A percentile compares a stretch with the other conserved stretches of the same genome.
Conservation (phyloP, 305 asterid species). For the Solanum chacoense region DNA sequence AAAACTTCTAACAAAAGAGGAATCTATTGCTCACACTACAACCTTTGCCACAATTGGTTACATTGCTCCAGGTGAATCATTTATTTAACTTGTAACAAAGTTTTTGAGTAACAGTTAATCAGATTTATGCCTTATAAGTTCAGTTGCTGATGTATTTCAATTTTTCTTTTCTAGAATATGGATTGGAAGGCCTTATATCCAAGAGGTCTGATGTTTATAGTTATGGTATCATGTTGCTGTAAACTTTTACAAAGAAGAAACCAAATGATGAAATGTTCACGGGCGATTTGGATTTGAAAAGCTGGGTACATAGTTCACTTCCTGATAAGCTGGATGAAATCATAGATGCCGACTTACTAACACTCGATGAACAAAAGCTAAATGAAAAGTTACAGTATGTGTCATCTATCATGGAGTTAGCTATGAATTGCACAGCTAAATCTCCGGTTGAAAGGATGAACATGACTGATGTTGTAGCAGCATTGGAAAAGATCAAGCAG, state of each 20-base stretch:
- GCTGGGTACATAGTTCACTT: slow-evolving; percentile 11
- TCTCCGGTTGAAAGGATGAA: slow-evolving; percentile 14
- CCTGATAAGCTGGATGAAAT: slow-evolving; percentile 3
- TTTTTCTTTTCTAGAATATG: background rate
- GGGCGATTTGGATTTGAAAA: slow-evolving; percentile 16
- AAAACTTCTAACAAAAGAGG: background rate
- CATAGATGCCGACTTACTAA: slow-evolving; percentile 13
- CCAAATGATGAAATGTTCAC: slow-evolving; percentile 23
- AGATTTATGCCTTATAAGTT: background rate
- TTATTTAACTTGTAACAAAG: background rate
- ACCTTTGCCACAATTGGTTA: slow-evolving; percentile 17
- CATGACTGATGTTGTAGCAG: slow-evolving; percentile 12
- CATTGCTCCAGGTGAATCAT: slow-evolving; percentile 14
- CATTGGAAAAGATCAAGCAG: slow-evolving; percentile 9
- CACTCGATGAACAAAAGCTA: background rate
- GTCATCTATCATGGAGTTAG: slow-evolving; percentile 21
- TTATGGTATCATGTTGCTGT: slow-evolving; percentile 28
- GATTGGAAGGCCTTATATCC: background rate
- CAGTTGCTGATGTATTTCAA: background rate
- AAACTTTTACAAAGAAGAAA: slow-evolving; percentile 17
- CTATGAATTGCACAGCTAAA: slow-evolving; percentile 24
- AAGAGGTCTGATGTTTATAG: background rate
- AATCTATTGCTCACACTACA: background rate
- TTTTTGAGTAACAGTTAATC: background rate
- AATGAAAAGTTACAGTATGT: background rate